Percentiles rank a stretch among this genome's conserved stretches.
These are phyloP conservation scores for Reticulascus tulasneorum DNA, from an alignment of 2,329 filamentous ascomycete species.

Conservation along the genomic window DNA sequence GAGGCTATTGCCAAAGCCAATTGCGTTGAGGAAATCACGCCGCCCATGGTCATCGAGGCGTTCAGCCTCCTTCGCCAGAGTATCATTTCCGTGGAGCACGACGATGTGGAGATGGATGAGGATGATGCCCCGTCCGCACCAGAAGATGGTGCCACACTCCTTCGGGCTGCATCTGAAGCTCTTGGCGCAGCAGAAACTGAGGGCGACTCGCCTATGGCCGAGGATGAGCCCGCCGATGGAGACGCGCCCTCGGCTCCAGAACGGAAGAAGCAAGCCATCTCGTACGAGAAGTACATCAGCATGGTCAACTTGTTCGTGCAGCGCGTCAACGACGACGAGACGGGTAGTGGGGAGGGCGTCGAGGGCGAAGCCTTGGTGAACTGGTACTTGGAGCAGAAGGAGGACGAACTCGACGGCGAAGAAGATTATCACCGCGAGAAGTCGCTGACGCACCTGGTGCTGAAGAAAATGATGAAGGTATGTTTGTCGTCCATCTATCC, in stretches of 20 bases:
- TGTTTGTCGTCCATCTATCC: constrained; percentile 35
- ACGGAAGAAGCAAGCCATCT: constrained; percentile 76
- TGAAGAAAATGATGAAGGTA: constrained; percentile 92
- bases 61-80: constrained; percentile 88
- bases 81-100: constrained; percentile 97
- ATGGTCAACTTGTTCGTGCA: constrained; percentile 85
- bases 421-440: constrained; percentile 77
- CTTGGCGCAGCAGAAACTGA: constrained; percentile 43
- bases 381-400: constrained; percentile 91
- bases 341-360: constrained; percentile 72
- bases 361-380: constrained; percentile 75
- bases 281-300: constrained; percentile 88
- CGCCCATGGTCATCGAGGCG: constrained; percentile 84
- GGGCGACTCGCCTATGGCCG: constrained; percentile 40
- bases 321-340: constrained; percentile 79
- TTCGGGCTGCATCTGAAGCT: constrained; percentile 32
- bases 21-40: constrained; percentile 84
- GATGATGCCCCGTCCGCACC: constrained; percentile 60
- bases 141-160: constrained; percentile 44
- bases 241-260: constrained; percentile 35
- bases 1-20: constrained; percentile 99
- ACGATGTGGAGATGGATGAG: constrained; percentile 92
- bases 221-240: constrained; percentile 26
- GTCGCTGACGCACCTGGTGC: constrained; percentile 72
- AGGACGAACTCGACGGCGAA: constrained; percentile 74